Percentiles rank a stretch among this genome's conserved stretches.
phyloP scores from a whole-genome alignment of 306 rosid genomes.

The Vachellia collinsii region DNA sequence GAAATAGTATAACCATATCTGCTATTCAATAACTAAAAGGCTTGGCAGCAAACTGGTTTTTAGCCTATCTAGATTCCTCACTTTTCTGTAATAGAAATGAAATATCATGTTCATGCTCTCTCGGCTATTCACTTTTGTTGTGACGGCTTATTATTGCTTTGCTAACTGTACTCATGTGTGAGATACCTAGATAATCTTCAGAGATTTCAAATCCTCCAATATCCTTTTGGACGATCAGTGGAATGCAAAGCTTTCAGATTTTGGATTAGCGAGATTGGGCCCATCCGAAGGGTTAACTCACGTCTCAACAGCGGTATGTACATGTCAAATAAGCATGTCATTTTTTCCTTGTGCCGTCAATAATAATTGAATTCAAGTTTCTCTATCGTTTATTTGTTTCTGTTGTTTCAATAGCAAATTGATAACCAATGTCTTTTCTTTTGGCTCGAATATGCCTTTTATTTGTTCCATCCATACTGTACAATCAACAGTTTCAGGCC shows the following conservation, averaged over 20 bases:
- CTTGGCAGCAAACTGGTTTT: constrained; percentile 16
- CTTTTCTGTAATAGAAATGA: not conserved
- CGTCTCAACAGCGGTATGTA: constrained; percentile 94
- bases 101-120: not conserved
- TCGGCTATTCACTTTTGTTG: constrained; percentile 13
- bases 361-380: not conserved
- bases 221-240: constrained; percentile 92
- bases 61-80: constrained; percentile 28
- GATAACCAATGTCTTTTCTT: constrained; percentile 1
- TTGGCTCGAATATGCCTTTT: not conserved
- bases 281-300: constrained; percentile 94
- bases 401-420: constrained; percentile 28
- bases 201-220: constrained; percentile 97
- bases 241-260: constrained; percentile 96
- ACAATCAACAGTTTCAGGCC: not conserved
- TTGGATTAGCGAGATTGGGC: constrained; percentile 96
- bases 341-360: constrained; percentile 21
- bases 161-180: constrained; percentile 35
- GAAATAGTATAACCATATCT: not conserved
- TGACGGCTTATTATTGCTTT: constrained; percentile 32
- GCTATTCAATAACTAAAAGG: constrained; percentile 14
- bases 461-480: constrained; percentile 8
- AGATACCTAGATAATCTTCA: constrained; percentile 75
- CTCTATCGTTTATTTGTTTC: constrained; percentile 9
- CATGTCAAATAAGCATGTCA: not conserved